Percentiles rank a stretch among this genome's conserved stretches.
These are phyloP conservation scores for Claviceps cyperi DNA, from an alignment of 2,329 filamentous ascomycete species.

Conservation along the genomic window DNA sequence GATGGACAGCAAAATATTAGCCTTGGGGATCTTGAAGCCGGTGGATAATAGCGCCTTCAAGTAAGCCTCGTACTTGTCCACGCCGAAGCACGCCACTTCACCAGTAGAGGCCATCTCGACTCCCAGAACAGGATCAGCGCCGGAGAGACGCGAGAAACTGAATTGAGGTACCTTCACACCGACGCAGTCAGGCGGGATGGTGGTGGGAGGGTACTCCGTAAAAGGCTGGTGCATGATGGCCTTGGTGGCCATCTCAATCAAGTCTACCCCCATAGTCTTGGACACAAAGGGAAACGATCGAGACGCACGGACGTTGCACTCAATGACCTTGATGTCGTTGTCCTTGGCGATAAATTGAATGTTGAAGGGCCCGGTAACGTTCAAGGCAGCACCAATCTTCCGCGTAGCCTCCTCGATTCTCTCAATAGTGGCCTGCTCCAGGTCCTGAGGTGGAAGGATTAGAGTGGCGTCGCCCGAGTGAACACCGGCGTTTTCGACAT, in stretches of 20 bases:
- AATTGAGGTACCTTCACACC: constrained; percentile 98
- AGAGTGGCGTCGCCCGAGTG: constrained; percentile 96
- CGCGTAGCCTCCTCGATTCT: constrained; percentile 89
- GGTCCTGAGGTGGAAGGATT: constrained; percentile 85
- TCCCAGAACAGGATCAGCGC: constrained; percentile 88
- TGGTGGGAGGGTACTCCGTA: constrained; percentile 63
- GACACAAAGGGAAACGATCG: constrained; percentile 96
- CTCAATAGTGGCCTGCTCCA: constrained; percentile 74
- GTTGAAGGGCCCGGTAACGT: constrained; percentile 94
- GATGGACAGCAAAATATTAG: constrained; percentile 89
- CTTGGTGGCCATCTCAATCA: constrained; percentile 98
- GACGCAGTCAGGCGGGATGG: constrained; percentile 67
- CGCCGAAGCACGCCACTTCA: constrained; percentile 92
- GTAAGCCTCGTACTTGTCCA: constrained; percentile 94
- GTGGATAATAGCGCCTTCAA: constrained; percentile 92
- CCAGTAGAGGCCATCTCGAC: constrained; percentile 99
- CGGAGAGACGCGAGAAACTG: constrained; percentile 93
- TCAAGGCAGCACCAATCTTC: constrained; percentile 88
- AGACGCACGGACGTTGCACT: constrained; percentile 94
- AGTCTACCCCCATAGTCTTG: constrained; percentile 94
- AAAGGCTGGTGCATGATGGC: constrained; percentile 82
- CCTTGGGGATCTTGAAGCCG: constrained; percentile 90
- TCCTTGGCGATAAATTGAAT: constrained; percentile 99
- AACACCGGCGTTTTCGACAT: constrained; percentile 96
- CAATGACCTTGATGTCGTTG: constrained; percentile 98